Base-by-base conservation (phyloP, 73 alveolate species). In the Paramecium caudatum region DNA sequence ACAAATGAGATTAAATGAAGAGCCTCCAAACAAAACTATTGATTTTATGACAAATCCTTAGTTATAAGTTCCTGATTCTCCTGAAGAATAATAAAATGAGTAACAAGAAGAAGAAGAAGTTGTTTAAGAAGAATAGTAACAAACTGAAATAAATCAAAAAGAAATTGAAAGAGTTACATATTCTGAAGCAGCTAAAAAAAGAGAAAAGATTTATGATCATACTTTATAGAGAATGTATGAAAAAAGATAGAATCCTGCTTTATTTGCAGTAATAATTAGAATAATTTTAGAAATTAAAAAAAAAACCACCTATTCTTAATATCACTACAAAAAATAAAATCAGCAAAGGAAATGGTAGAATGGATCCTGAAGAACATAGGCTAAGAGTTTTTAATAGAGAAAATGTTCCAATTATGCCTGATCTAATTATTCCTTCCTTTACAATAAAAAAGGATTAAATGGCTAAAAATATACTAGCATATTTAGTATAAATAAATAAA, bases 311-410 rank as follows among this genome's bases (percentile, higher is more conserved):
- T 16, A 19, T 23, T 3, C 6, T 74, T 8, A 74, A 37, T 15
- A 74, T 74, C 16, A 74, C 69, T 2, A 10, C 69, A 3, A 74
- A 34, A 4, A 74, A 74, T 17, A 74, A 74, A 21, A 74, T 74
- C 7, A 74, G 43, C 3, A 41, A 74, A 74, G 88, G 70, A 0
- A 0, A 9, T 16, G 68, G 68, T 8, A 74, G 65, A 74, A n/a
- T 74, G 48, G 69, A 74, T 39, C 88, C 88, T 41, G 70, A 74
- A 23, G 88, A 74, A 39, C 88, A 74, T 74, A 4, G n/a, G 19
- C 43, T 74, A 45, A 74, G 88, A 39, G 68, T 74, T 0, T 74
- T 16, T 41, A 74, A 74, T 16, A 74, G 88, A 23, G 88, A 74
- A 25, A 41, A 74, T 43, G 69, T 74, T 12, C 88, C 88, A 9